Base-by-base conservation (phyloP, 164 flowering plant genomes). In the Magnolia kwangsiensis region DNA sequence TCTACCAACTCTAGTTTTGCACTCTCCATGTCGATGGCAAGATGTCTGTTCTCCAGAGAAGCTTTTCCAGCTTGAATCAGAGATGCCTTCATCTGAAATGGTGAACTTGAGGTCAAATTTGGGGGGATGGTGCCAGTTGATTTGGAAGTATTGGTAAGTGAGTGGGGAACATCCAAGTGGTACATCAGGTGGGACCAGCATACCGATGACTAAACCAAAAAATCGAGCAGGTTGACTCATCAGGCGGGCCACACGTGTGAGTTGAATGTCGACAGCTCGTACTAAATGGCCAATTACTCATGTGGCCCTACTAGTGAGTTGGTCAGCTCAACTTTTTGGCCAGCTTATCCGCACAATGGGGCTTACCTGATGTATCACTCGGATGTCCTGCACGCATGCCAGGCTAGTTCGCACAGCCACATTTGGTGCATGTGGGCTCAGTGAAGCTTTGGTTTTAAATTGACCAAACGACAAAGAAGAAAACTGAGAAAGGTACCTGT, bases 1-100 rank as follows among this genome's bases (percentile, higher is more conserved):
- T 96, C 94, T 24, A 87, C 83, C 68, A 93, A 81, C 78, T 96
- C 95, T 89, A 89, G 85, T 79, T 85, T 92, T 31, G 92, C 88
- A 65, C 75, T 89, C 80, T 96, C 99, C 72, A 89, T 78, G 77
- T 68, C 85, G 58, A 88, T 49, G 59, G 84, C 81, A 75, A 92
- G 85, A 76, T 87, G 92, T 78, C 90, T 87, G 71, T 87, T 90
- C 69, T 91, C 99, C 67, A 83, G 81, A 75, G 83, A 84, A 75
- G 82, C 85, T 76, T 85, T 94, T 50, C 81, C 70, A 67, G 89
- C 94, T 72, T 94, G 93, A 49, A 79, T 55, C 72, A 91, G 71
- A 72, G 77, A 79, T 50, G 74, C 72, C 78, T 89, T 92, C 89
- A 92, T 88, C 99, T 96, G 96, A 81, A 84, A 74, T 50, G 13